Evolutionary conservation across 23 red algal genomes (phyloP), one percentile per base, ranked within the genome.

Genomic region (Gracilaria domingensis): DNA sequence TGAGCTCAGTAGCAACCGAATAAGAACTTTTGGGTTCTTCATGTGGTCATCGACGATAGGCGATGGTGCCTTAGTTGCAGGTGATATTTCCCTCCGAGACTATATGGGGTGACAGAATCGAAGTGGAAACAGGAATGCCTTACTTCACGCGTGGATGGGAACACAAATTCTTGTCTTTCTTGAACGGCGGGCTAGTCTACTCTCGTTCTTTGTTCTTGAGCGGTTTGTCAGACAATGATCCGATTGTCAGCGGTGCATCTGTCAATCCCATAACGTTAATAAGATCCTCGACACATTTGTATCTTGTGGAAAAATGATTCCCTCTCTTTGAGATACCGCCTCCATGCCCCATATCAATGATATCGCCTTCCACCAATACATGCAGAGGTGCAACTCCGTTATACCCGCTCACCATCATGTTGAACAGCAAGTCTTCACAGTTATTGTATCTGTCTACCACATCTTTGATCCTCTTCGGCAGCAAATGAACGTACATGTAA

Each of bases 361-460:
- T 86, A 6, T 61, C 48, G 5, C 82, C 82, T 25, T 66, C 59
- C 30, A 86, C 82, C 21, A 86, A 40, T n/a, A 86, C 82, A 54
- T 86, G 82, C 61, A 86, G 25, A 67, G 82, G 82, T 24, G 82
- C 82, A 13, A 70, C 39, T 45, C 82, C 82, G 48, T 86, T 86
- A 42, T 86, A 86, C 23, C 82, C 82, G 1, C 56, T 69, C 38
- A 86, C 82, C 82, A 86, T 86, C 82, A 86, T 86, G 60, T 86
- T 86, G 40, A 86, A 86, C 39, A 86, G 21, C 34, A 86, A 47
- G 47, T 86, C 82, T 54, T 86, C 82, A 49, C 82, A 86, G n/a
- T 86, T 86, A 25, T 51, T 53, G 30, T 71, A 74, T 29, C 74
- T 73, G 65, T 86, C 48, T 16, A 86, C 82, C 24, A 86, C 64